Percentiles rank a stretch among this genome's conserved stretches.
Conservation (phyloP, 2,329 filamentous ascomycete genomes). For the Calycina marina region DNA sequence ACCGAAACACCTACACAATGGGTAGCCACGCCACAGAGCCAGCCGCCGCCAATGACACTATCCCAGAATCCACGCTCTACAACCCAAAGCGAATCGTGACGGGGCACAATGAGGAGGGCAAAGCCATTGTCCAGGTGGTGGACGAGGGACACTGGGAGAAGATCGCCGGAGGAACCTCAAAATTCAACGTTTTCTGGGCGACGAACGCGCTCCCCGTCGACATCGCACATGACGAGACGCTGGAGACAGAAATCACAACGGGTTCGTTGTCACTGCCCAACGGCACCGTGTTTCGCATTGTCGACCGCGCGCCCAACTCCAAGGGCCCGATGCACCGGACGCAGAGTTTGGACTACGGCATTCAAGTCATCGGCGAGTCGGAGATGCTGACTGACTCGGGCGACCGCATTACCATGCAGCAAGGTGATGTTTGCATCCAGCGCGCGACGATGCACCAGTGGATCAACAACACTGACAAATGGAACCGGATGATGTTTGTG, state of each 20-base stretch:
- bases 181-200: conserved; percentile 1
- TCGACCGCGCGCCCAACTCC: not conserved
- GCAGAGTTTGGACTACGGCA: not conserved
- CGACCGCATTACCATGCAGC: not conserved
- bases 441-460: conserved; percentile 1
- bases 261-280: not conserved
- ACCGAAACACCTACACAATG: no score
- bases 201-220: not conserved
- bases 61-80: no score
- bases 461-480: conserved; percentile 1
- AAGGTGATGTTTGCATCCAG: conserved; percentile 1
- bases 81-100: conserved; percentile 1
- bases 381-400: not conserved
- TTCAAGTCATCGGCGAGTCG: not conserved
- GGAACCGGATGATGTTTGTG: conserved; percentile 1
- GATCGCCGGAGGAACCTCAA: conserved; percentile 1
- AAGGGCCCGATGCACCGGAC: conserved; percentile 1
- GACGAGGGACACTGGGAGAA: conserved; percentile 1
- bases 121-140: not conserved
- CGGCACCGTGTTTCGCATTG: not conserved
- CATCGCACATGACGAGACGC: conserved; percentile 1
- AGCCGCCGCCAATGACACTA: no score
- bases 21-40: no score
- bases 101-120: not conserved
- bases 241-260: conserved; percentile 1